Evolutionary conservation across 371 early-diverging fungal genomes (phyloP), one percentile per base, ranked within the genome.

Genomic region (Circinella minor): DNA sequence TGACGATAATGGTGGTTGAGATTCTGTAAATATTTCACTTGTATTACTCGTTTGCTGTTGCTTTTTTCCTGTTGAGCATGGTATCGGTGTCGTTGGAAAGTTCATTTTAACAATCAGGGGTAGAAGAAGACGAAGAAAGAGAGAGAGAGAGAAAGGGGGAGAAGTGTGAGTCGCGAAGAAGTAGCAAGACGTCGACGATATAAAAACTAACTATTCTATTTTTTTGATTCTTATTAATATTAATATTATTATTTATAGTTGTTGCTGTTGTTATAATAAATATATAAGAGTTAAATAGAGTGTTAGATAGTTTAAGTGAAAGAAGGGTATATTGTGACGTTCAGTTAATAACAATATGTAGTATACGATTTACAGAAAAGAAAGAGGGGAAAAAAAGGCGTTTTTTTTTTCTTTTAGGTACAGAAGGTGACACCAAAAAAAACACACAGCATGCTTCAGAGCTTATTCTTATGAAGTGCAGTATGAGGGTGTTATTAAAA

Each of bases 1-100:
- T 43, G 69, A 65, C n/a, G 55, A 20, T 36, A 55, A 34, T 36
- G 64, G 36, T 14, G 15, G 20, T 17, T 27, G 15, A 36, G 54
- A 38, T 18, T 55, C 15, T 27, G 36, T 17, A 61, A 46, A 43
- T 15, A 61, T 17, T 68, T 61, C 17, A 37, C 27, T 61, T 37
- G 68, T 46, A 49, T 15, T 61, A 11, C 11, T 43, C 3, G 43
- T 43, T 66, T 34, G 49, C 59, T 11, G 68, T 67, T 61, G 61
- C 39, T 67, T 60, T 61, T 61, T 14, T 59, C 61, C 59, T 17
- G 60, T 39, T 4, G 68, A 61, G 36, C 59, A 61, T 49, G 68
- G 68, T 43, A 60, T 59, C 17, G 68, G 68, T 37, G 68, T 67
- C 36, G 68, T 34, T 37, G 68, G 68, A 49, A 67, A 18, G 61